These are phyloP conservation scores for Eutypa lata DNA, from an alignment of 2,329 filamentous ascomycete genomes.

Conservation along the genomic window DNA sequence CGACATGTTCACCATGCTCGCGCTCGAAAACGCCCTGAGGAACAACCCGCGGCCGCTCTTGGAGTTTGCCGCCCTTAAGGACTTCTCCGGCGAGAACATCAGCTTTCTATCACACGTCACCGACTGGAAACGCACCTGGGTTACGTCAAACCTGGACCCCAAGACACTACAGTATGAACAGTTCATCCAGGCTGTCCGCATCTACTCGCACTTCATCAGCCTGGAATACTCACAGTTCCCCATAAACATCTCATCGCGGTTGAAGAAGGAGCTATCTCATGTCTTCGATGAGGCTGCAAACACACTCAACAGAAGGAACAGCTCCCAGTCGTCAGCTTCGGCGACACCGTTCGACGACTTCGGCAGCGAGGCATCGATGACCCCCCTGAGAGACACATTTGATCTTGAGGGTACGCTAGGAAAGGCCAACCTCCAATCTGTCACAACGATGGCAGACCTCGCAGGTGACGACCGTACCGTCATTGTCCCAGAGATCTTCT, in stretches of 20 bases:
- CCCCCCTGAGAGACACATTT: background rate
- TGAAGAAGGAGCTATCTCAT: constrained; percentile 12
- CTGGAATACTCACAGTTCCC: constrained; percentile 25
- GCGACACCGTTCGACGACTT: constrained; percentile 13
- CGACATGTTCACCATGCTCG: constrained; percentile 24
- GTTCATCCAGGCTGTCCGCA: constrained; percentile 15
- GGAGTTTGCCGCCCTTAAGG: constrained; percentile 49
- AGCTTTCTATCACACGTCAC: constrained; percentile 48
- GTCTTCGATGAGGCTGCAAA: constrained; percentile 15
- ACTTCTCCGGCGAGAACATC: constrained; percentile 59
- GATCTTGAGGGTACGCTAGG: constrained; percentile 14
- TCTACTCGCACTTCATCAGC: constrained; percentile 26
- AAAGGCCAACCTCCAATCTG: constrained; percentile 14
- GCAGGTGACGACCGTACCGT: constrained; percentile 2
- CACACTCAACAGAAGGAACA: constrained; percentile 9
- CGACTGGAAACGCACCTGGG: constrained; percentile 37
- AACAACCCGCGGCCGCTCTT: constrained; percentile 45
- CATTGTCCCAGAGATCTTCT: constrained; percentile 4
- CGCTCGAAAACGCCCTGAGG: constrained; percentile 46
- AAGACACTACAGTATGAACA: constrained; percentile 3
- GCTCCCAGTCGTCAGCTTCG: constrained; percentile 3
- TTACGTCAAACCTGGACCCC: background rate
- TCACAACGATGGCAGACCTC: constrained; percentile 12
- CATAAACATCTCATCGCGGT: constrained; percentile 17
- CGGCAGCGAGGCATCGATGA: background rate